Percentiles rank a stretch among this genome's conserved stretches.
Conservation (phyloP, 1,284 basidiomycete genomes). For the Ganoderma leucocontextum region DNA sequence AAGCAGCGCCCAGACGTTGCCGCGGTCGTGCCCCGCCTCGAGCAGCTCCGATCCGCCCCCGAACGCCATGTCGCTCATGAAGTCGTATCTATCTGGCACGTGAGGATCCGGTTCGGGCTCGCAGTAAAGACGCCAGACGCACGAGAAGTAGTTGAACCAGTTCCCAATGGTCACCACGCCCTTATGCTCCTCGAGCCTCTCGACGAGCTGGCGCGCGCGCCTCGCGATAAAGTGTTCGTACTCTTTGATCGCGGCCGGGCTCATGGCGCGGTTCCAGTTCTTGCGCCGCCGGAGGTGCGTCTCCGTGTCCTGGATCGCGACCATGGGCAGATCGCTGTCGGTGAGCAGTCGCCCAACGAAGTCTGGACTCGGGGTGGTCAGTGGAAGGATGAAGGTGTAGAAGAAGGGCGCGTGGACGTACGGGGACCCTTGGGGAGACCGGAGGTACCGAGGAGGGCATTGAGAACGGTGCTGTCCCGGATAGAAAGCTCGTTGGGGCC, state of each 20-base stretch:
- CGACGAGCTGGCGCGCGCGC: constrained; percentile 16
- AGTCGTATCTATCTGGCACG: constrained; percentile 6
- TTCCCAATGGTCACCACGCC: constrained; percentile 9
- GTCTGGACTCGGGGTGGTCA: background rate
- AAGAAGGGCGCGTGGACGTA: background rate
- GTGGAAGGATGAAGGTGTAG: background rate
- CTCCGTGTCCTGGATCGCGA: constrained; percentile 10
- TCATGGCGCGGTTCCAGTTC: constrained; percentile 16
- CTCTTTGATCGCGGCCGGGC: constrained; percentile 14
- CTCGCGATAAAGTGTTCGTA: constrained; percentile 13
- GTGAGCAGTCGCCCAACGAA: constrained; percentile 4
- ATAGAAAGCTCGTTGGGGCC: constrained; percentile 33
- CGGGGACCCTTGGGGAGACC: constrained; percentile 31
- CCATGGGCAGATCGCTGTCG: background rate
- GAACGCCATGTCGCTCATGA: constrained; percentile 17
- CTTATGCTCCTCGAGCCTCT: background rate
- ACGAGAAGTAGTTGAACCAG: constrained; percentile 24
- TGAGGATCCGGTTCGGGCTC: too few species aligned
- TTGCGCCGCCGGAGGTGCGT: constrained; percentile 13
- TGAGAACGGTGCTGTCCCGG: constrained; percentile 25
- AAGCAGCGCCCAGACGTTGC: constrained; percentile 4
- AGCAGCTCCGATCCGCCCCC: constrained; percentile 10
- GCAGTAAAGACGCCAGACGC: background rate
- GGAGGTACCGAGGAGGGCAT: constrained; percentile 24
- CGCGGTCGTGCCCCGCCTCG: background rate